Evolutionary conservation across 345 rosid species (phyloP).

Genomic region (Populus alba): DNA sequence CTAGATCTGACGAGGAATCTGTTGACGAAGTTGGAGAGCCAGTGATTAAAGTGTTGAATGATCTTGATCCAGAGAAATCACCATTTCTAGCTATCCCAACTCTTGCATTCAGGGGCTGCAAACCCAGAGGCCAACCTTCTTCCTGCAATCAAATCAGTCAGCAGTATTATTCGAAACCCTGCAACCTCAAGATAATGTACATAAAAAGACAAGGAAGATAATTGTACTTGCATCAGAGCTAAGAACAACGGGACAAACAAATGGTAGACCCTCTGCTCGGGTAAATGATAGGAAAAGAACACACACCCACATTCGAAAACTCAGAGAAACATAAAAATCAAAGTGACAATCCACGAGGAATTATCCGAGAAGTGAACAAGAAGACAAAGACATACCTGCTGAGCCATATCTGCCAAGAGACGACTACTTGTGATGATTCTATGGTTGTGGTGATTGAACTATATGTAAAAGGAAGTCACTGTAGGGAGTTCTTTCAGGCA

Average conservation of each 20-base stretch:
- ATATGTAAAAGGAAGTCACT: slow-evolving; percentile 2
- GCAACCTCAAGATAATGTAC: not conserved
- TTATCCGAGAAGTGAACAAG: slow-evolving; percentile 5
- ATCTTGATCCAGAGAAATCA: slow-evolving; percentile 37
- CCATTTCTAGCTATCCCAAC: slow-evolving; percentile 34
- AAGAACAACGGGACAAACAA: slow-evolving; percentile 8
- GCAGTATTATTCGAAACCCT: not conserved
- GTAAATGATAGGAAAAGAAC: slow-evolving; percentile 21
- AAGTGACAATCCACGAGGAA: slow-evolving; percentile 17
- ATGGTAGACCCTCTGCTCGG: slow-evolving; percentile 7
- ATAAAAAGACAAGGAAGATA: not conserved
- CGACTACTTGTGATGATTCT: not conserved
- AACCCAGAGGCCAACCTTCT: slow-evolving; percentile 54
- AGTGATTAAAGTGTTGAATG: slow-evolving; percentile 44
- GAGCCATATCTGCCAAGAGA: slow-evolving; percentile 23
- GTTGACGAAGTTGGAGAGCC: slow-evolving; percentile 43
- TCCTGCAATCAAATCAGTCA: slow-evolving; percentile 29
- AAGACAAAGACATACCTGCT: slow-evolving; percentile 34
- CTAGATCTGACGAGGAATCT: slow-evolving; percentile 54
- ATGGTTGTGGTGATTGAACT: slow-evolving; percentile 20
- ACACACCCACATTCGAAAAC: slow-evolving; percentile 7
- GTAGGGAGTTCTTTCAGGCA: not conserved
- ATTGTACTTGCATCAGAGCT: slow-evolving; percentile 14
- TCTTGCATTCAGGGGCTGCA: slow-evolving; percentile 44
- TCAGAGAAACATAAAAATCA: not conserved